These are phyloP conservation scores for Prunus mongolica DNA, from an alignment of 306 rosid genomes.

Conservation along the genomic window DNA sequence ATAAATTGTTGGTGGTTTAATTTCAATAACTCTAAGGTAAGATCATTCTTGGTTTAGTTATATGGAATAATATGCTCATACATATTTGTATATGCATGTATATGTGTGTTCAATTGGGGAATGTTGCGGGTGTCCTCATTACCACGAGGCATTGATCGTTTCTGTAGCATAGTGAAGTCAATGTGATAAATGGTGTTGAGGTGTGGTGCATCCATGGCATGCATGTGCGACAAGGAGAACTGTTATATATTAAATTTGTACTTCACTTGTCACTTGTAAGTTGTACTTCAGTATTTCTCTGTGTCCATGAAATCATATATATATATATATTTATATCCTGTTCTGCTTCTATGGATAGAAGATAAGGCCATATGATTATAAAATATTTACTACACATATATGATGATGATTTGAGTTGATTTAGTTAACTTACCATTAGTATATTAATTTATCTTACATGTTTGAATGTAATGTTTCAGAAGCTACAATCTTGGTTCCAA, in stretches of 20 bases:
- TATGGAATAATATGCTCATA: background rate
- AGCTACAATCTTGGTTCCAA: slow-evolving; percentile 87
- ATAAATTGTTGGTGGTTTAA: background rate
- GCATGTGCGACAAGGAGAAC: background rate
- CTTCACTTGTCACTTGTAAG: slow-evolving; percentile 1
- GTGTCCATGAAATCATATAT: slow-evolving; percentile 13
- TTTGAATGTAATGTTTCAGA: slow-evolving; percentile 55
- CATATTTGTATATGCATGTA: background rate
- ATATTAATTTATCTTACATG: slow-evolving; percentile 23
- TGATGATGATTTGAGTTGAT: slow-evolving; percentile 15
- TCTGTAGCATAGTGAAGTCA: background rate
- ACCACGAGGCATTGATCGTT: background rate
- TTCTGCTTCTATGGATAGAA: slow-evolving; percentile 5
- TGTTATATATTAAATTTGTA: background rate
- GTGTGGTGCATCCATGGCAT: background rate
- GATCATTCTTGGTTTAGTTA: background rate
- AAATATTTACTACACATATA: background rate
- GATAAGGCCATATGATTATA: background rate
- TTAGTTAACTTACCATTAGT: slow-evolving; percentile 2
- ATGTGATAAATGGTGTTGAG: background rate
- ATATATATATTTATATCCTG: slow-evolving; percentile 3
- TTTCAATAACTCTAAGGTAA: background rate
- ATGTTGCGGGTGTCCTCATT: background rate
- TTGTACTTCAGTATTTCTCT: slow-evolving; percentile 12
- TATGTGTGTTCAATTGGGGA: background rate